Base-by-base conservation (phyloP, 352 stramenopile genomes). In the Pythium chondricola region DNA sequence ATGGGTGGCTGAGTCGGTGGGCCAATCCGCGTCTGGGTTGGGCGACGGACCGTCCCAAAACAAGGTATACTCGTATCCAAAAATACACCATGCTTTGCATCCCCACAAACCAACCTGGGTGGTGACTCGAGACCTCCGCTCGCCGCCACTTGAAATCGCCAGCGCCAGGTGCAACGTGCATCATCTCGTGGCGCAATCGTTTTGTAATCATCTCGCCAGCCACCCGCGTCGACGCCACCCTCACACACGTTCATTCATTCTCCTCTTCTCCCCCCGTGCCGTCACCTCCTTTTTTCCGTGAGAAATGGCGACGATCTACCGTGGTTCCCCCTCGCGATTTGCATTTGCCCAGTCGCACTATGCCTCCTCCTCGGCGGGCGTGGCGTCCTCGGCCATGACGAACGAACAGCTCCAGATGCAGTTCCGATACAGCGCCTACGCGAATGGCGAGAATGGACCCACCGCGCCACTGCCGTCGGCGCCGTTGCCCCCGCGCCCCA, bases 291-390 rank as follows among this genome's bases (percentile, higher is more conserved):
- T 30, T 32, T 46, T n/a, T 24, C 5, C 14, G 1, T 20, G 7
- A 2, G 63, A 37, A 38, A 85, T 85, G 67, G 74, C 77, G 32
- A 81, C 77, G 16, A 82, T 87, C 29, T 89, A 89, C 65, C 78
- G 77, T 52, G 69, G 65, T 38, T 67, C 69, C 41, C 66, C 71
- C 24, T 69, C 68, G 57, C 72, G 74, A 29, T 82, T 89, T 50
- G 64, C 73, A 41, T 84, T 89, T 57, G 55, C 66, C 17, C 73
- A 81, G 48, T 82, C 72, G 43, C 77, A 89, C 58, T 88, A 88
- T 56, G 75, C 73, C 20, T 37, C 57, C 62, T 59, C 32, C 21
- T 49, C 40, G 13, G 35, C 32, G 18, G 32, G 18, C 11, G 21
- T 27, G 11, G 22, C 35, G 32, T 45, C 38, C 21, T 25, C 56